Base-by-base conservation (phyloP, 2,329 filamentous ascomycete species). In the Penicillium decumbens region DNA sequence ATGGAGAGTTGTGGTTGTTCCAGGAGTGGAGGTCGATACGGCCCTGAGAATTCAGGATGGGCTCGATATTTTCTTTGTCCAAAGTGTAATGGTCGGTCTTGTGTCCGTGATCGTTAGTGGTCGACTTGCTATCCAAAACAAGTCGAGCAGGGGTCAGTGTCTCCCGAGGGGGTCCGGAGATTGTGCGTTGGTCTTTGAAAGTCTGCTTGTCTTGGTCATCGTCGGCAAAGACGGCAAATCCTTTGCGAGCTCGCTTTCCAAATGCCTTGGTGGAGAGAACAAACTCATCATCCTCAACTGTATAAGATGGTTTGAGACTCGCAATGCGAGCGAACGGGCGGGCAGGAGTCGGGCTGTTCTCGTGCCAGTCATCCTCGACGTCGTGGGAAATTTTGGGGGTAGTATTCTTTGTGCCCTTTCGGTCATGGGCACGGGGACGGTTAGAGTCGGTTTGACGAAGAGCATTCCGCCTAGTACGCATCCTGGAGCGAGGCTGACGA, bases 51-150 rank as follows among this genome's bases (percentile, higher is more conserved):
- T 64, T 55, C 37, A 67, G 38, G 40, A 64, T 57, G 4, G 68
- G 69, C 35, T 70, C 69, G n/a, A 72, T 63, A 45, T 71, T 72
- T 49, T 72, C 70, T 43, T 72, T 71, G n/a, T 56, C 63, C 13
- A 50, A 35, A 6, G 54, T 27, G 28, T 45, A 29, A 37, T 49
- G 52, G 24, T 53, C 43, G 28, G 47, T n/a, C 28, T 40, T 51
- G 15, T 52, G 47, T 18, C 45, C 40, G 47, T 58, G 51, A 4
- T 41, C 51, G 20, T 50, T 47, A n/a, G 56, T 24, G 7, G 37
- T 55, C n/a, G 53, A 44, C 28, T 61, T 54, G 40, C 51, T 55
- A 27, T 63, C 50, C 40, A 61, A 55, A 27, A 61, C 13, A 8
- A 66, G 49, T 45, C 61, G 59, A 29, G 58, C 55, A 15, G 56